These are phyloP conservation scores for Russula brevipes DNA, from an alignment of 768 basidiomycete species.

Conservation along the genomic window DNA sequence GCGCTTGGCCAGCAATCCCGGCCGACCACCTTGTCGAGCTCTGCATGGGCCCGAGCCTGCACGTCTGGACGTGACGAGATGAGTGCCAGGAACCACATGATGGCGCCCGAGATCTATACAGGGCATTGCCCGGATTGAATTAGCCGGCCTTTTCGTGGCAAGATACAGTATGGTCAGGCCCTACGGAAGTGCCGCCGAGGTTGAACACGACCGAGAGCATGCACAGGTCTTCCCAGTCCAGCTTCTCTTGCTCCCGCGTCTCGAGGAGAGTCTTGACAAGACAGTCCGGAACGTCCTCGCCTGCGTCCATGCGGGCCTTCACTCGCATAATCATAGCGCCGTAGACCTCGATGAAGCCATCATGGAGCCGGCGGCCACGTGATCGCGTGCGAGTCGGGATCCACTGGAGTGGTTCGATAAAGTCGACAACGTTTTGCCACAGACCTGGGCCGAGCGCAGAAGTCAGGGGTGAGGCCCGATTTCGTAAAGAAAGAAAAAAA, in stretches of 20 bases:
- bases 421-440: constrained; percentile 43
- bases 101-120: constrained; percentile 33
- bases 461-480: neutral
- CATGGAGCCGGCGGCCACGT: constrained; percentile 39
- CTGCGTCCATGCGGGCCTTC: constrained; percentile 30
- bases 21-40: constrained; percentile 29
- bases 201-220: constrained; percentile 35
- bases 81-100: constrained; percentile 33
- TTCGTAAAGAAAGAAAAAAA: too few relatives aligned
- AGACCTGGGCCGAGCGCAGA: constrained; percentile 31
- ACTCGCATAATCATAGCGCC: constrained; percentile 33
- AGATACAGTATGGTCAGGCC: neutral
- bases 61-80: constrained; percentile 28
- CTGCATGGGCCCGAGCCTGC: constrained; percentile 30
- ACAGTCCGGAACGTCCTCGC: constrained; percentile 35
- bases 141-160: neutral
- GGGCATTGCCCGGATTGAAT: constrained; percentile 19
- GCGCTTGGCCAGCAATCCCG: constrained; percentile 26
- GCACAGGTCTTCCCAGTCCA: constrained; percentile 34
- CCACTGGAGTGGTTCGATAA: constrained; percentile 39
- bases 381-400: constrained; percentile 37
- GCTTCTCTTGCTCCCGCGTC: constrained; percentile 30
- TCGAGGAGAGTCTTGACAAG: constrained; percentile 33
- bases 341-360: constrained; percentile 32
- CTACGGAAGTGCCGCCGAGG: constrained; percentile 34